Evolutionary conservation across 2,329 filamentous ascomycete genomes (phyloP), one percentile per base, ranked within the genome.

Genomic region (Talaromyces pinophilus): DNA sequence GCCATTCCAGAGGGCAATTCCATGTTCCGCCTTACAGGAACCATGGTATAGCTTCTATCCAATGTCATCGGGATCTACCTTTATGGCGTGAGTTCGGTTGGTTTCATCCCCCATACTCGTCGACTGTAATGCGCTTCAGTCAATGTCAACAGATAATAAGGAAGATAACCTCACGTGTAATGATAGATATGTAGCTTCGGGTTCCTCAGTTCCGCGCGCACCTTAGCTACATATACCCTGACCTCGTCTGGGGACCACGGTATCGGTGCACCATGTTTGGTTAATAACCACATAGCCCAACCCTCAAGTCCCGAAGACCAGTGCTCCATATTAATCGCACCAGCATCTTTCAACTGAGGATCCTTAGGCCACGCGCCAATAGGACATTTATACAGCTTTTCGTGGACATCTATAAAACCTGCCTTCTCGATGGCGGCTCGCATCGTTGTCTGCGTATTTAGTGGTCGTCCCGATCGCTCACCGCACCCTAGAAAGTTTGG

Each of bases 191-290:
- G 69, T 54, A 68, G 65, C n/a, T 63, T 64, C 40, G 66, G 68
- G 33, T 68, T 68, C 61, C 66, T 69, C 55, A 72, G 42, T 63
- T 69, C 71, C 19, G 67, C 61, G 35, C 71, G 67, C 63, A 71
- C 68, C 50, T 68, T 67, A 10, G 68, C 68, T 6, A 71, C 67
- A 68, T 72, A 71, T 5, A 71, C 70, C 54, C 46, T 63, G 33
- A 71, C 70, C 64, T 72, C 71, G n/a, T 72, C 71, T n/a, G 67
- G 59, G 42, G 67, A 66, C 71, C 71, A 72, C 2, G 70, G 69
- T 11, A 42, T 25, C 0, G 70, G 71, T 11, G 68, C 62, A 5
- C 71, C 71, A 35, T 64, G 68, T 44, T 69, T 71, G 22, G 67
- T 71, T 52, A 72, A 64, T 30, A 72, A 48, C 40, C 65, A 71